Evolutionary conservation across 2,329 filamentous ascomycete genomes (phyloP).

Genomic region (Aspergillus nomiae): DNA sequence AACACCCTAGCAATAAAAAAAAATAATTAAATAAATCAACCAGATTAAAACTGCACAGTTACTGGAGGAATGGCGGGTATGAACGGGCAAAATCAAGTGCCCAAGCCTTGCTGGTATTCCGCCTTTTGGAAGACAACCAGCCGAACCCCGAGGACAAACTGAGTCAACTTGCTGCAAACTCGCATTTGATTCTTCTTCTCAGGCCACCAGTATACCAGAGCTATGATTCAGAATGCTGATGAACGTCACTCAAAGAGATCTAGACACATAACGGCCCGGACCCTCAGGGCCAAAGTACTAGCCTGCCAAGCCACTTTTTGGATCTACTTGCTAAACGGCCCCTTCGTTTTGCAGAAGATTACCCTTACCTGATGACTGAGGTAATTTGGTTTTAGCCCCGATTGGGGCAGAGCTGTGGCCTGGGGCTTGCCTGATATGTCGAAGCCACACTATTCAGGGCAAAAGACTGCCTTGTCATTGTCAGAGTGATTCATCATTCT

Average conservation of each 20-base stretch:
- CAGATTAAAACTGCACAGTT: neutral
- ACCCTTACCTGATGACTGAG: neutral
- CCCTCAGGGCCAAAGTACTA: neutral
- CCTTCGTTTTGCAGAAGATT: neutral
- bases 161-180: slow-evolving; percentile 1
- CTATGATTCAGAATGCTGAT: slow-evolving; percentile 1
- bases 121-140: neutral
- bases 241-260: neutral
- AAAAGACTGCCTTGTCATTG: slow-evolving; percentile 5
- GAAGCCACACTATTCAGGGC: slow-evolving; percentile 2
- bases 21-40: neutral
- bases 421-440: neutral
- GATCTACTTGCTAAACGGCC: slow-evolving; percentile 2
- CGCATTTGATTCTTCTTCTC: neutral
- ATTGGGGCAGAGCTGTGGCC: slow-evolving; percentile 3
- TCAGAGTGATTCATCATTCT: slow-evolving; percentile 1
- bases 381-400: slow-evolving; percentile 5
- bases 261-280: slow-evolving; percentile 1
- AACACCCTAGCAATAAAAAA: neutral
- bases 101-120: slow-evolving; percentile 4
- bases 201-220: neutral
- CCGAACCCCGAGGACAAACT: neutral
- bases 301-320: neutral
- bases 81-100: slow-evolving; percentile 2
- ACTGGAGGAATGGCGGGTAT: neutral